Conservation (phyloP, 1,139 yeast species). For the Blastobotrys apis region DNA sequence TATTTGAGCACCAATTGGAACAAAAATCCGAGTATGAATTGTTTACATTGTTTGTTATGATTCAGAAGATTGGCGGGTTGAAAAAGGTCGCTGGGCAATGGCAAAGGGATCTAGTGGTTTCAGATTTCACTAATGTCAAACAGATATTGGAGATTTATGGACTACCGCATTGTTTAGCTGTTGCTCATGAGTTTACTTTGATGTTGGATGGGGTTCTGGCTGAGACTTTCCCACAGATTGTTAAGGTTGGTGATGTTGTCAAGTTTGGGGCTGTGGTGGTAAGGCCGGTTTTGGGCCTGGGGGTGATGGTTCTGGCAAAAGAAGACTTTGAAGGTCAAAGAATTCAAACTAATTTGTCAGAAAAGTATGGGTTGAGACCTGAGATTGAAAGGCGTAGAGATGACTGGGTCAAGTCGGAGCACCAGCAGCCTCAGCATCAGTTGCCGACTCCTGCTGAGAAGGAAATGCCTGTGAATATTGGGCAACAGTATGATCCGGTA, state of each 20-base stretch:
- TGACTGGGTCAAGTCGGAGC: neutral
- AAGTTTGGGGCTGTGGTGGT: slow-evolving; percentile 1
- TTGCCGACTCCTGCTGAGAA: neutral
- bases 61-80: slow-evolving; percentile 3
- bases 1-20: neutral
- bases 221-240: neutral
- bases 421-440: no score
- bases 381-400: neutral
- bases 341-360: neutral
- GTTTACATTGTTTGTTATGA: neutral
- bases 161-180: neutral
- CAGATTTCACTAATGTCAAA: slow-evolving; percentile 6
- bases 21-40: neutral
- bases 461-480: neutral
- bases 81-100: neutral
- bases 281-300: slow-evolving; percentile 6
- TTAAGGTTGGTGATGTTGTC: slow-evolving; percentile 4
- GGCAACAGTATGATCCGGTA: neutral
- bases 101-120: slow-evolving; percentile 1
- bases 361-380: neutral
- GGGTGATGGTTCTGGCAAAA: slow-evolving; percentile 2
- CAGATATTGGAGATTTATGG: neutral
- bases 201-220: neutral
- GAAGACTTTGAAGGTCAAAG: neutral
- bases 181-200: slow-evolving; percentile 1